Conservation (phyloP, 2,329 filamentous ascomycete species). For the Cytospora piceicola region DNA sequence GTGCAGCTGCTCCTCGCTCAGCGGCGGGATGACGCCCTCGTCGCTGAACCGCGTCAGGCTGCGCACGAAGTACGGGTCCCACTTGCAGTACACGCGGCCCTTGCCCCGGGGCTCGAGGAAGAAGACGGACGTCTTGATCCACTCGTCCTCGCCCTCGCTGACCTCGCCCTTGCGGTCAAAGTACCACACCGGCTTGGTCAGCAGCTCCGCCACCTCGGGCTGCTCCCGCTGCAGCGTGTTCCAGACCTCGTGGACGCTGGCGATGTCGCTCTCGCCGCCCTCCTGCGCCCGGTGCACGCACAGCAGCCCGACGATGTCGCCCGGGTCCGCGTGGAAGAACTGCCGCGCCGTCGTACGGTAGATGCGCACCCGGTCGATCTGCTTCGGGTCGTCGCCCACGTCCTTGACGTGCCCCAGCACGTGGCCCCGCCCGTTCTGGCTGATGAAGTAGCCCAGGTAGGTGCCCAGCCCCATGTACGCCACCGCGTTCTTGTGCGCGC, state of each 20-base stretch:
- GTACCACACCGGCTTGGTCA: conserved; percentile 84
- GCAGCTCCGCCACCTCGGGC: conserved; percentile 75
- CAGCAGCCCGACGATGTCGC: conserved; percentile 80
- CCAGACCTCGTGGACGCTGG: conserved; percentile 78
- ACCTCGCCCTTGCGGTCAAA: conserved; percentile 90
- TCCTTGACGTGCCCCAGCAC: conserved; percentile 90
- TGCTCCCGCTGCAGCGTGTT: conserved; percentile 76
- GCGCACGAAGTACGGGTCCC: conserved; percentile 86
- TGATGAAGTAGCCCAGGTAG: conserved; percentile 85
- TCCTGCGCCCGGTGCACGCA: conserved; percentile 79
- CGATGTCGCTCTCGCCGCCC: conserved; percentile 83
- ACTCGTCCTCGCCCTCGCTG: conserved; percentile 73
- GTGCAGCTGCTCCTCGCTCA: conserved; percentile 70
- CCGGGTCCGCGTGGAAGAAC: conserved; percentile 85
- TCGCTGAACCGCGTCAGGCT: conserved; percentile 76
- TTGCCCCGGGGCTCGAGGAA: conserved; percentile 73
- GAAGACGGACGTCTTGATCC: conserved; percentile 72
- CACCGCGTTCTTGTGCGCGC: conserved; percentile 76
- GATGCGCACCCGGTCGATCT: conserved; percentile 87
- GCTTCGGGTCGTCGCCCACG: conserved; percentile 76
- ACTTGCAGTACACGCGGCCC: conserved; percentile 77
- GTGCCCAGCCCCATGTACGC: conserved; percentile 91
- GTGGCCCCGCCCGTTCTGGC: conserved; percentile 82
- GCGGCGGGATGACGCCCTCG: conserved; percentile 62
- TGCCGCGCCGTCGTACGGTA: conserved; percentile 85